Percentiles rank a stretch among this genome's conserved stretches.
phyloP scores from a whole-genome alignment of 495 filamentous ascomycete species.

The Penicillium arizonense region DNA sequence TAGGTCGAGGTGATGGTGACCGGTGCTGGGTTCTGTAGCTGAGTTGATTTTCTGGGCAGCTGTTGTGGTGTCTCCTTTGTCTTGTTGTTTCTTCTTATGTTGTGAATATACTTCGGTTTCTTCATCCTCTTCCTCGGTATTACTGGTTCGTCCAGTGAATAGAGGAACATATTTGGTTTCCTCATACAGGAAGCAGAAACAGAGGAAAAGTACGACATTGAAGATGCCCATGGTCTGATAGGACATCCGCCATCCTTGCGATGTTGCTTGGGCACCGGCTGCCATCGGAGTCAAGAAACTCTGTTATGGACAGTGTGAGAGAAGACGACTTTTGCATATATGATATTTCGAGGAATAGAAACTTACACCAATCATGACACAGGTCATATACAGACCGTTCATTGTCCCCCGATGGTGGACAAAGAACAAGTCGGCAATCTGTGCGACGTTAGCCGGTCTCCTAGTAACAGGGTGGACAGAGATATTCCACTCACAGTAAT shows the following conservation, averaged over 20 bases:
- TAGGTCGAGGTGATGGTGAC: constrained; percentile 22
- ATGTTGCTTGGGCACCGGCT: constrained; percentile 30
- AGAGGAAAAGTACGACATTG: constrained; percentile 23
- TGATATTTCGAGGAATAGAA: not conserved
- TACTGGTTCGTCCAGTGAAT: constrained; percentile 12
- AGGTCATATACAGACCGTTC: constrained; percentile 38
- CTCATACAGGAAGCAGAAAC: constrained; percentile 32
- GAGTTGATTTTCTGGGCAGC: not conserved
- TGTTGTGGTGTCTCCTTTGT: not conserved
- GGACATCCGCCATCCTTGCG: constrained; percentile 31
- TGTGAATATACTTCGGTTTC: not conserved
- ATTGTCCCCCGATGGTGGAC: constrained; percentile 36
- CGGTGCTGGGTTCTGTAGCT: constrained; percentile 3
- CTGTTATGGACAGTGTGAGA: constrained; percentile 5
- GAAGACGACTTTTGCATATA: no score
- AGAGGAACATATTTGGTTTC: constrained; percentile 34
- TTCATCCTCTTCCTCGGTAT: not conserved
- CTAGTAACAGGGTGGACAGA: not conserved
- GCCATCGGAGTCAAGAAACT: constrained; percentile 36
- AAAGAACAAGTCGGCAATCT: constrained; percentile 41
- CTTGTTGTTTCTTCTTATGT: not conserved
- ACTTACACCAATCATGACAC: constrained; percentile 38
- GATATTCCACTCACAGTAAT: constrained; percentile 24
- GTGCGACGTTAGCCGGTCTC: not conserved
- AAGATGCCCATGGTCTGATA: constrained; percentile 31